These are phyloP conservation scores for Clarireedia hainanense DNA, from an alignment of 2,329 filamentous ascomycete genomes.

Conservation along the genomic window DNA sequence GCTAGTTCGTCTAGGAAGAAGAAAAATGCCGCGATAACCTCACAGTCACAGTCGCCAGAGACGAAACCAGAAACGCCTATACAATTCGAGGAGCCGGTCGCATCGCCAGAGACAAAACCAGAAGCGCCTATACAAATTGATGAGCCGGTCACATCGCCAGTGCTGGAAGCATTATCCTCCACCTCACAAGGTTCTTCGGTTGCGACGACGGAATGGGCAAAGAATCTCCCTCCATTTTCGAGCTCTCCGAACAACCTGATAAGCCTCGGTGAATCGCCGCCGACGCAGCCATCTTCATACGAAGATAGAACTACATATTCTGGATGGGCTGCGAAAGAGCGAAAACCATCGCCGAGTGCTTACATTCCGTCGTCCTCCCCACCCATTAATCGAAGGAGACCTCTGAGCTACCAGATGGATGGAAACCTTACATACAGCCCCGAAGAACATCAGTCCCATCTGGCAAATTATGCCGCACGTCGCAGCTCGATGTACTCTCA, in stretches of 20 bases:
- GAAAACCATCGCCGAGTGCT: constrained; percentile 20
- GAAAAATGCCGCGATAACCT: constrained; percentile 3
- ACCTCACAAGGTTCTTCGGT: constrained; percentile 20
- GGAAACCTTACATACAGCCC: constrained; percentile 25
- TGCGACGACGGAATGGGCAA: constrained; percentile 37
- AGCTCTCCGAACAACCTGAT: constrained; percentile 35
- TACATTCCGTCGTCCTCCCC: constrained; percentile 27
- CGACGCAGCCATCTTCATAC: constrained; percentile 29
- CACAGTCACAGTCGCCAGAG: constrained; percentile 21
- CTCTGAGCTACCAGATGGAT: constrained; percentile 44
- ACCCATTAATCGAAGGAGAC: constrained; percentile 34
- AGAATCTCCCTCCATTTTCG: constrained; percentile 34
- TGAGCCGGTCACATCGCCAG: constrained; percentile 22
- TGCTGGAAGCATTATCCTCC: constrained; percentile 27
- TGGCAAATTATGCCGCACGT: constrained; percentile 34
- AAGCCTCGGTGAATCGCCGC: constrained; percentile 38
- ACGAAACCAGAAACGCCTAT: constrained; percentile 20
- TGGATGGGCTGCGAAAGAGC: constrained; percentile 27
- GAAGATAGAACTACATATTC: constrained; percentile 24
- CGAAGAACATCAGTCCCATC: constrained; percentile 42
- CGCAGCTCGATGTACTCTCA: constrained; percentile 47
- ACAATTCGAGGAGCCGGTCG: constrained; percentile 19
- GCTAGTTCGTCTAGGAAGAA: constrained; percentile 5
- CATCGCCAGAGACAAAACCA: constrained; percentile 26
- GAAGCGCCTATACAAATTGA: constrained; percentile 17